Evolutionary conservation across 345 rosid species (phyloP).

Genomic region (Moricandia arvensis): DNA sequence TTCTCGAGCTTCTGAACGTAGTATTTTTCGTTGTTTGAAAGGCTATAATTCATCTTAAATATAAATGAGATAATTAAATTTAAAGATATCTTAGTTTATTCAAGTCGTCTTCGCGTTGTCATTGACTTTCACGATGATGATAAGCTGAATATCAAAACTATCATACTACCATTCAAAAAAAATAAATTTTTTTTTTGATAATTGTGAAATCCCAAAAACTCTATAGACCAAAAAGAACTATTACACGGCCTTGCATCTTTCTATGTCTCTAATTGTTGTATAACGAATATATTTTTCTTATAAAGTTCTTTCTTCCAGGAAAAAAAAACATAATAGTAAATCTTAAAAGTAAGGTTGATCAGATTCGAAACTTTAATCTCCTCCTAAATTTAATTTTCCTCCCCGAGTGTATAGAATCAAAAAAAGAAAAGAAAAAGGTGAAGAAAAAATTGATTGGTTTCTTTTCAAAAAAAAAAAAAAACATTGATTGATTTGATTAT

Average conservation of each 20-base stretch:
- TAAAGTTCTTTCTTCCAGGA: no score
- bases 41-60: not conserved
- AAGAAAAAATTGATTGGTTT: not conserved
- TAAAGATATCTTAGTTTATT: not conserved
- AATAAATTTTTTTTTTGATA: no score
- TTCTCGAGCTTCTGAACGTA: not conserved
- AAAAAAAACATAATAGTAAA: not conserved
- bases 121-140: slow-evolving; percentile 17
- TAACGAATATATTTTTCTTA: not conserved
- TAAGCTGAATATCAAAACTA: not conserved
- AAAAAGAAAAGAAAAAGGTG: not conserved
- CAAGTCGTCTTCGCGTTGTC: slow-evolving; percentile 25
- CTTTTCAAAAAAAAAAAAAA: not conserved
- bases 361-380: not conserved
- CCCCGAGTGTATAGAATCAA: slow-evolving; percentile 11
- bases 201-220: no score
- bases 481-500: not conserved
- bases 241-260: no score
- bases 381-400: not conserved
- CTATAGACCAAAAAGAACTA: no score
- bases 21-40: not conserved
- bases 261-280: not conserved
- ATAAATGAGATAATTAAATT: not conserved
- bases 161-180: no score
- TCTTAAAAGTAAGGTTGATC: not conserved